Evolutionary conservation across 805 yeast species (phyloP).

Genomic region (Metschnikowia sp.): DNA sequence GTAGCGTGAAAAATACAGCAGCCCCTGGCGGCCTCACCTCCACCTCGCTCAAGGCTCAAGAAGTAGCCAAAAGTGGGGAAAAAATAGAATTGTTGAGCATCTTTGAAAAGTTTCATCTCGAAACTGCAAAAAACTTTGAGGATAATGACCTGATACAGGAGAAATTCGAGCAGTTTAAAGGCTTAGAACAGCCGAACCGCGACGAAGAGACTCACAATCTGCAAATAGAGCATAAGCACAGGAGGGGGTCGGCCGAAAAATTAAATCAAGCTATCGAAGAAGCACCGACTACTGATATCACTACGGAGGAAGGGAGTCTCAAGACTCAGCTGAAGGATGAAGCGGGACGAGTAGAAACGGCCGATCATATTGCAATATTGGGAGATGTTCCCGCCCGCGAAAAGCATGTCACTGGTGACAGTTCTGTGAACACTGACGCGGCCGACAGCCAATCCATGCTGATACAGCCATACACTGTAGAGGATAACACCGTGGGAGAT

Average conservation of each 20-base stretch:
- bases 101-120: slow-evolving; percentile 11
- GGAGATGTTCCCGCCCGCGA: no score
- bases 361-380: no score
- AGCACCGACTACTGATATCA: background rate
- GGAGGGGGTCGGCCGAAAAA: background rate
- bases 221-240: background rate
- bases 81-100: slow-evolving; percentile 9
- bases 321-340: background rate
- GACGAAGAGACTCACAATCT: background rate
- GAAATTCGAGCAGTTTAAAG: slow-evolving; percentile 9
- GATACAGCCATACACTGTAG: slow-evolving; percentile 20
- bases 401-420: background rate
- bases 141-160: slow-evolving; percentile 13
- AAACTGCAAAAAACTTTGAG: background rate
- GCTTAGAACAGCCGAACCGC: background rate
- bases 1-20: slow-evolving; percentile 1
- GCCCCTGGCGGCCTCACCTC: slow-evolving; percentile 18
- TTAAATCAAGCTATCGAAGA: background rate
- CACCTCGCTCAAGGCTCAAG: slow-evolving; percentile 20
- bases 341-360: background rate
- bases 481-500: background rate
- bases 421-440: background rate
- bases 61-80: slow-evolving; percentile 12
- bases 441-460: slow-evolving; percentile 12
- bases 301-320: background rate